Base-by-base conservation (phyloP, 75 land plant genomes). In the Cupressus sempervirens region DNA sequence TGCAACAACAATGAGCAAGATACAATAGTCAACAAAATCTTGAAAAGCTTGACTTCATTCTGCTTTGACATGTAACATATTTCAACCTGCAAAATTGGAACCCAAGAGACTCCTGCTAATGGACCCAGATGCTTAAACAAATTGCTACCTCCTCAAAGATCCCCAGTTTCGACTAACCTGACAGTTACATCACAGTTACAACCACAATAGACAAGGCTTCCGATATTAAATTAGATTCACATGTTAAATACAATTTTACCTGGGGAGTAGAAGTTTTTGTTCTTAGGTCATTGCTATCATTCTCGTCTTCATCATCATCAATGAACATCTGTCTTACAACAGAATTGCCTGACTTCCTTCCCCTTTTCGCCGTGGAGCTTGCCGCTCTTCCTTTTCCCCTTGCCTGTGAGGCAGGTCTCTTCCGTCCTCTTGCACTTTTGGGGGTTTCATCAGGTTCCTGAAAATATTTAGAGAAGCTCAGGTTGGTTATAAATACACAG, bases 381-480 rank as follows among this genome's bases (percentile, higher is more conserved):
- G 92, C 14, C 16, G 94, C 35, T 65, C 89, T 54, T 20, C 91
- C 93, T 88, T 91, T 97, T 8, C 95, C 94, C 84, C 89, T 93
- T 86, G 96, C 95, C 84, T 93, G 91, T 83, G 95, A 87, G 82
- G 92, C 90, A 53, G 88, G 84, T 88, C 99, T 88, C 88, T 94
- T 97, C 75, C 92, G 86, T 50, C 92, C 89, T 85, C 88, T 92
- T 14, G 83, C 50, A 34, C 48, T 76, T 65, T 53, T 87, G 4
- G 79, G 80, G 77, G 48, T 88, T 77, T 87, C 90, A 58, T 90
- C 93, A 86, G 88, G 86, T 40, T 93, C 94, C 93, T 91, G 43
- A 16, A 80, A 34, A 16, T 15, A 29, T 81, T 56, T 48, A 73
- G n/a, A 84, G 15, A 81, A 29, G 46, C 26, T 30, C 41, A 6